Evolutionary conservation across 805 yeast species (phyloP).

Genomic region (Ogataea saltuana): DNA sequence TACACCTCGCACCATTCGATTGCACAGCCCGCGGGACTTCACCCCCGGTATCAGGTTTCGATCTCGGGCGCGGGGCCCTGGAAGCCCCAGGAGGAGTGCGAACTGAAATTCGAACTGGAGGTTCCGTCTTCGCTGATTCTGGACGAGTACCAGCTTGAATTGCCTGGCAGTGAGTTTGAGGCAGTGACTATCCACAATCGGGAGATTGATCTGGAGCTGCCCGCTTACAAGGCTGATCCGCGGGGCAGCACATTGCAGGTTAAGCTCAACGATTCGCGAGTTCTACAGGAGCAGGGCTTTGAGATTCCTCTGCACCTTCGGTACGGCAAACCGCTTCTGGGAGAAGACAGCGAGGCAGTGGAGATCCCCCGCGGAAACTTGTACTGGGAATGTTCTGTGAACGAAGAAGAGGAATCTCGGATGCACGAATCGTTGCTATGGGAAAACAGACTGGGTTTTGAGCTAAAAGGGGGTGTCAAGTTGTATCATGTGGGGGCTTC

Average conservation of each 20-base stretch:
- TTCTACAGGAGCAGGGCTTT: conserved; percentile 18
- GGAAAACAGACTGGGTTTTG: conserved; percentile 24
- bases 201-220: conserved; percentile 34
- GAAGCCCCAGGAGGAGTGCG: conserved; percentile 15
- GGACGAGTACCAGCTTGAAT: conserved; percentile 31
- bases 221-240: conserved; percentile 28
- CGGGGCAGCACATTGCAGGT: conserved; percentile 29
- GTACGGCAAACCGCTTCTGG: conserved; percentile 27
- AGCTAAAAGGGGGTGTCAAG: conserved; percentile 10
- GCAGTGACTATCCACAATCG: conserved; percentile 18
- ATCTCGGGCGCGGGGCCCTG: conserved; percentile 1
- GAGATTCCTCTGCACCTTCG: conserved; percentile 36
- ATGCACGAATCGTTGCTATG: conserved; percentile 26
- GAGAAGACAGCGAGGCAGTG: conserved; percentile 9
- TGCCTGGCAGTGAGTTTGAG: conserved; percentile 8
- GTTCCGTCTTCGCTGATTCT: conserved; percentile 30
- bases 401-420: conserved; percentile 11
- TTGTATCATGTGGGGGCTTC: conserved; percentile 18
- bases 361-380: conserved; percentile 25
- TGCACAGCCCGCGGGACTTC: conserved; percentile 26
- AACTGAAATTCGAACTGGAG: conserved; percentile 25
- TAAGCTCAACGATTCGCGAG: conserved; percentile 18
- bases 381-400: conserved; percentile 31
- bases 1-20: conserved; percentile 21
- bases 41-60: conserved; percentile 28